These are phyloP conservation scores for Globisporangium spiculum DNA, from an alignment of 352 stramenopile genomes.

Conservation along the genomic window DNA sequence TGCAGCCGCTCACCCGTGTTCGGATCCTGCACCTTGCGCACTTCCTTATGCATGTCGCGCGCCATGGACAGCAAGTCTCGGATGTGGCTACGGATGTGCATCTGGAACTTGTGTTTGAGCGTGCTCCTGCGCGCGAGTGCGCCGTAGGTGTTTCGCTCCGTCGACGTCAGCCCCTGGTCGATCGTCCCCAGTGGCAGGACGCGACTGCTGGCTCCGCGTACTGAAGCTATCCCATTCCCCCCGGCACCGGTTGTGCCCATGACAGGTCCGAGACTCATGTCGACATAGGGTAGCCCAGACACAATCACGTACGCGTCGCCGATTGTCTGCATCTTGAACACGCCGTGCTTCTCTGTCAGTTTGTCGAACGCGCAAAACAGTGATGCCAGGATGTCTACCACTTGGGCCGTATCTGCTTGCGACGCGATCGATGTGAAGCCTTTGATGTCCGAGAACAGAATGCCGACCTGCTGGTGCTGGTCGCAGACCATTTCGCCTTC, in stretches of 20 bases:
- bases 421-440: slow-evolving; percentile 90
- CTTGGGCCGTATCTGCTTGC: slow-evolving; percentile 77
- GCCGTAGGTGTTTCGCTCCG: slow-evolving; percentile 15
- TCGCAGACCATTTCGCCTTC: slow-evolving; percentile 82
- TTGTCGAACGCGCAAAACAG: slow-evolving; percentile 92
- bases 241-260: slow-evolving; percentile 25
- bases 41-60: slow-evolving; percentile 85
- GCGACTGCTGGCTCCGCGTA: slow-evolving; percentile 35
- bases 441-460: slow-evolving; percentile 92
- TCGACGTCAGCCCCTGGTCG: slow-evolving; percentile 18
- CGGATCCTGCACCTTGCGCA: slow-evolving; percentile 78
- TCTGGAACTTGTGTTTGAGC: slow-evolving; percentile 81
- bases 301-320: slow-evolving; percentile 92
- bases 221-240: slow-evolving; percentile 6
- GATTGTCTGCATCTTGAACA: slow-evolving; percentile 94
- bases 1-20: slow-evolving; percentile 81
- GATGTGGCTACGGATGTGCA: slow-evolving; percentile 81
- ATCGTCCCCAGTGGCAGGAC: slow-evolving; percentile 40
- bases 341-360: slow-evolving; percentile 88
- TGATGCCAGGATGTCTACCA: slow-evolving; percentile 90
- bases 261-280: slow-evolving; percentile 74
- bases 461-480: slow-evolving; percentile 83
- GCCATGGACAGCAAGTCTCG: slow-evolving; percentile 79
- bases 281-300: slow-evolving; percentile 79
- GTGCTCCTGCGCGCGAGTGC: slow-evolving; percentile 43